These are phyloP conservation scores for Peronospora belbahrii DNA, from an alignment of 352 stramenopile genomes.

Conservation along the genomic window DNA sequence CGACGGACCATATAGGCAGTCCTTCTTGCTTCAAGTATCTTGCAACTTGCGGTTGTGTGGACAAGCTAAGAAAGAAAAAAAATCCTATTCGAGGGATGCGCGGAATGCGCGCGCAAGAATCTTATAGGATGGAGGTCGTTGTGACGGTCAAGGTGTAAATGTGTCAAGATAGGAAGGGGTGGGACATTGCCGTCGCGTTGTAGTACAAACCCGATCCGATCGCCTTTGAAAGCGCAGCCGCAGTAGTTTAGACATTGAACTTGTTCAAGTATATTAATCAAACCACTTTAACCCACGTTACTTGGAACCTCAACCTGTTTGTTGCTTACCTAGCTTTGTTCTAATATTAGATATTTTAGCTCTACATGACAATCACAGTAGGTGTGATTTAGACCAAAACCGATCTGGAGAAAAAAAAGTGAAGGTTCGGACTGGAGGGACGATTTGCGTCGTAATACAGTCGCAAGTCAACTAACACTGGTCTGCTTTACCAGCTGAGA, in stretches of 20 bases:
- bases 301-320: constrained; percentile 2
- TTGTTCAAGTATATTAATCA: constrained; percentile 19
- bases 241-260: not conserved
- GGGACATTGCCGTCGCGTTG: constrained; percentile 15
- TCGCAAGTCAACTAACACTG: no score
- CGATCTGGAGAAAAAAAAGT: constrained; percentile 9
- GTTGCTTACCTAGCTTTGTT: no score
- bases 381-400: no score
- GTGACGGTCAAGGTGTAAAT: not conserved
- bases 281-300: not conserved
- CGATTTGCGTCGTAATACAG: no score
- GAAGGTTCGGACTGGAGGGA: no score
- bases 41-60: not conserved
- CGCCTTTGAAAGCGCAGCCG: constrained; percentile 17
- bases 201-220: constrained; percentile 11
- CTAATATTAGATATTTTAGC: no score
- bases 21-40: constrained; percentile 8
- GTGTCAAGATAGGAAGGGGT: constrained; percentile 3
- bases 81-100: constrained; percentile 12
- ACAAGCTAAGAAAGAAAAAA: constrained; percentile 1
- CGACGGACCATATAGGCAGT: constrained; percentile 20
- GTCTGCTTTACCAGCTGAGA: no score
- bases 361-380: no score
- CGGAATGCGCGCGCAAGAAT: constrained; percentile 29
- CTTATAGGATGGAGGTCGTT: constrained; percentile 19